Base-by-base conservation (phyloP, 129 eudicot genomes). In the Chrysanthemum makinoi region DNA sequence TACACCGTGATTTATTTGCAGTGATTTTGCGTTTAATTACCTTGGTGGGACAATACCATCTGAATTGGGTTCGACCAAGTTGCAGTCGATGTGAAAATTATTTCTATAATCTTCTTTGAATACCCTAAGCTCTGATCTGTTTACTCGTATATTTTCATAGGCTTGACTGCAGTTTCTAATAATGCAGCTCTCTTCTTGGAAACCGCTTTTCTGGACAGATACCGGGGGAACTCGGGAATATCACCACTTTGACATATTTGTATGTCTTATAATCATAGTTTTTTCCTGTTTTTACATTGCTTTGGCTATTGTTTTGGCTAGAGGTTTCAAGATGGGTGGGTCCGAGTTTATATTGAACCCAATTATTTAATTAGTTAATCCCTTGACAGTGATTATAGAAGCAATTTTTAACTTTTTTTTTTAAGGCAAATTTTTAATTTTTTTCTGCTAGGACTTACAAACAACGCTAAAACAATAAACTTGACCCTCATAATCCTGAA, bases 11-110 rank as follows among this genome's bases (percentile, higher is more conserved):
- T 8, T 68, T 16, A 19, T 57, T 81, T 68, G 83, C 79, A 91
- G 97, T 30, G 97, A 91, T 84, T 86, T 91, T 73, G 96, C 94
- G 6, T 88, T 80, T 80, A 91, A 88, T 74, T 86, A 80, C 77
- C 84, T 91, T 49, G 64, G 76, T 64, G 96, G 97, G 56, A 73
- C 84, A 50, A 77, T 91, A 62, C 97, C 97, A 11, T 62, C 68
- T 49, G 96, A 86, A 69, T 86, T 89, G 96, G 90, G 86, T 69
- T 82, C 89, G 6, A 70, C 76, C 16, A 86, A 68, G 84, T 66
- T 91, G 79, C 79, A 62, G 67, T 78, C 53, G 14, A 82, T 91
- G 97, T 91, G 15, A 76, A 69, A 39, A 39, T n/a, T 15, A 14
- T 61, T 19, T 69, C 10, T 19, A 28, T 39, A 48, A 17, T 13